These are phyloP conservation scores for Venturia asperata DNA, from an alignment of 2,329 filamentous ascomycete genomes.

Conservation along the genomic window DNA sequence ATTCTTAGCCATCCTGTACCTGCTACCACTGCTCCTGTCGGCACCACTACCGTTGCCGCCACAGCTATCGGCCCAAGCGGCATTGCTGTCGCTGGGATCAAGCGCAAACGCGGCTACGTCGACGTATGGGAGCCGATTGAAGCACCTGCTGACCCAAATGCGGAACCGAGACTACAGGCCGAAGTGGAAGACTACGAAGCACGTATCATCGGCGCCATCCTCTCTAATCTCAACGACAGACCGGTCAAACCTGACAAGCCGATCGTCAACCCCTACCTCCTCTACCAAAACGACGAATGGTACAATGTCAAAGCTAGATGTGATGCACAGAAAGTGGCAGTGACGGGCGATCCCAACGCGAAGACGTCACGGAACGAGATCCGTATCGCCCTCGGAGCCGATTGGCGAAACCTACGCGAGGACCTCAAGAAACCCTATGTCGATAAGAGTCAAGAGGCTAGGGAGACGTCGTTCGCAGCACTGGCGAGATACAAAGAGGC, in stretches of 20 bases:
- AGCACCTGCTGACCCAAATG: conserved; percentile 10
- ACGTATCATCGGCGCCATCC: conserved; percentile 50
- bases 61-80: not conserved
- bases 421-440: conserved; percentile 72
- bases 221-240: conserved; percentile 62
- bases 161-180: conserved; percentile 5
- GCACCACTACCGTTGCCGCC: not conserved
- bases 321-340: conserved; percentile 57
- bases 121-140: conserved; percentile 19
- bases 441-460: conserved; percentile 56
- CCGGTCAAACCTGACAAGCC: conserved; percentile 65
- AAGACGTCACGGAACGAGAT: conserved; percentile 67
- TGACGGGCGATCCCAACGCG: conserved; percentile 58
- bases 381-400: conserved; percentile 74
- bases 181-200: conserved; percentile 49
- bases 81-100: conserved; percentile 11
- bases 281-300: conserved; percentile 77
- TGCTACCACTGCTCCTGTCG: not conserved
- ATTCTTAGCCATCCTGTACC: not conserved
- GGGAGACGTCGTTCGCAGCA: conserved; percentile 50
- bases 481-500: conserved; percentile 54
- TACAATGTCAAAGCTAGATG: conserved; percentile 56
- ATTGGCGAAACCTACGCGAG: conserved; percentile 74
- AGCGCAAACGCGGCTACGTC: conserved; percentile 22
- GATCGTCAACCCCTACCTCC: conserved; percentile 76